These are phyloP conservation scores for Aspergillus homomorphus DNA, from an alignment of 495 filamentous ascomycete species.

Conservation along the genomic window DNA sequence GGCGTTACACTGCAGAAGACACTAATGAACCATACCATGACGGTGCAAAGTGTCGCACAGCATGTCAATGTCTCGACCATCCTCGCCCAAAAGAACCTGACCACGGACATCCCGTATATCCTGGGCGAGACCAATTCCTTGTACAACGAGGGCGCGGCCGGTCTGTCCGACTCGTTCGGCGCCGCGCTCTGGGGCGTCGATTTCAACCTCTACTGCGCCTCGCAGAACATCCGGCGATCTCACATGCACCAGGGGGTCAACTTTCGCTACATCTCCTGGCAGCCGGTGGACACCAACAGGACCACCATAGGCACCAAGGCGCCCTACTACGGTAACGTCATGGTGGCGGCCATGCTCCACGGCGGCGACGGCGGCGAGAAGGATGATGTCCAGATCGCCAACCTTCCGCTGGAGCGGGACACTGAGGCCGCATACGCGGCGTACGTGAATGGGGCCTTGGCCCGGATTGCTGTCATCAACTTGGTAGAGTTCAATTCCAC, in stretches of 20 bases:
- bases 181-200: constrained; percentile 69
- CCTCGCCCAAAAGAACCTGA: constrained; percentile 27
- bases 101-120: constrained; percentile 52
- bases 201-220: constrained; percentile 59
- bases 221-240: constrained; percentile 53
- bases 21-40: constrained; percentile 64
- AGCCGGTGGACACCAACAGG: constrained; percentile 53
- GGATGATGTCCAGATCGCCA: constrained; percentile 24
- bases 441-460: constrained; percentile 45
- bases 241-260: constrained; percentile 67
- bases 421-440: constrained; percentile 58
- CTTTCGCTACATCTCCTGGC: constrained; percentile 60
- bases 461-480: constrained; percentile 56
- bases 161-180: constrained; percentile 66
- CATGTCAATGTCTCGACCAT: constrained; percentile 4
- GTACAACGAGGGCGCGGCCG: constrained; percentile 60
- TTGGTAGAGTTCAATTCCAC: constrained; percentile 44
- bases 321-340: constrained; percentile 65
- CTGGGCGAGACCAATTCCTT: constrained; percentile 66
- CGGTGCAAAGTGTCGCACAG: constrained; percentile 30
- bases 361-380: constrained; percentile 15
- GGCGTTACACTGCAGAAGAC: constrained; percentile 63
- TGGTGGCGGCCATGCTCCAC: constrained; percentile 56
- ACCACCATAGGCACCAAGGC: constrained; percentile 58
- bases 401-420: constrained; percentile 42